These are phyloP conservation scores for Solanum okadae DNA, from an alignment of 257 asterid species.

Conservation along the genomic window DNA sequence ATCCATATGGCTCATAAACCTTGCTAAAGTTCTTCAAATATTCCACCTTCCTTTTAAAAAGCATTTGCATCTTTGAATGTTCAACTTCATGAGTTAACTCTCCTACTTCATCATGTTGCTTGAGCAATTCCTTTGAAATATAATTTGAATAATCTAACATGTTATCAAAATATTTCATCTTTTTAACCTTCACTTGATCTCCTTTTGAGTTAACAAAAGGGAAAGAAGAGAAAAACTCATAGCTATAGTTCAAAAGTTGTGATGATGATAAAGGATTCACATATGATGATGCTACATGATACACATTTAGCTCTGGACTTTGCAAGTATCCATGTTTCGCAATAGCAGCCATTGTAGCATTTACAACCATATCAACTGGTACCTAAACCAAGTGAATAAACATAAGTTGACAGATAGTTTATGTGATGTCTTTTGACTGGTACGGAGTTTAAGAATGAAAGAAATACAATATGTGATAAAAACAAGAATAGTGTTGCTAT, in stretches of 20 bases:
- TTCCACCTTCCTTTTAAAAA: neutral
- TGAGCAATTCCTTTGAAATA: neutral
- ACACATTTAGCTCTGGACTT: neutral
- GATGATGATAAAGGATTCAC: neutral
- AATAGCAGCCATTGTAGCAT: slow-evolving; percentile 25
- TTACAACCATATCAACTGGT: slow-evolving; percentile 35
- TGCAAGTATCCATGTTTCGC: slow-evolving; percentile 20
- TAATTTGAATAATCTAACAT: neutral
- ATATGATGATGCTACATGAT: neutral
- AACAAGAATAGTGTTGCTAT: neutral
- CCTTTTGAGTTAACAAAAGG: neutral
- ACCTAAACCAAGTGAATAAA: slow-evolving; percentile 6
- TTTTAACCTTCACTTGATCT: neutral
- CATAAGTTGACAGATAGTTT: neutral
- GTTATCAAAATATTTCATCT: neutral
- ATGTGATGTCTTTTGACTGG: neutral
- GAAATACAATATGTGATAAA: neutral
- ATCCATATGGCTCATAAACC: neutral
- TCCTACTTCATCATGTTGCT: neutral
- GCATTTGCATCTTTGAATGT: neutral
- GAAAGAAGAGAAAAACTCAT: slow-evolving; percentile 10
- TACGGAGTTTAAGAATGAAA: neutral
- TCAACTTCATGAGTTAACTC: neutral
- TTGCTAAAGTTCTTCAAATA: neutral
- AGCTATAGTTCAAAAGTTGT: slow-evolving; percentile 9